Percentiles rank a stretch among this genome's conserved stretches.
These are phyloP conservation scores for Limnanthes douglasii DNA, from an alignment of 345 rosid genomes.

Conservation along the genomic window DNA sequence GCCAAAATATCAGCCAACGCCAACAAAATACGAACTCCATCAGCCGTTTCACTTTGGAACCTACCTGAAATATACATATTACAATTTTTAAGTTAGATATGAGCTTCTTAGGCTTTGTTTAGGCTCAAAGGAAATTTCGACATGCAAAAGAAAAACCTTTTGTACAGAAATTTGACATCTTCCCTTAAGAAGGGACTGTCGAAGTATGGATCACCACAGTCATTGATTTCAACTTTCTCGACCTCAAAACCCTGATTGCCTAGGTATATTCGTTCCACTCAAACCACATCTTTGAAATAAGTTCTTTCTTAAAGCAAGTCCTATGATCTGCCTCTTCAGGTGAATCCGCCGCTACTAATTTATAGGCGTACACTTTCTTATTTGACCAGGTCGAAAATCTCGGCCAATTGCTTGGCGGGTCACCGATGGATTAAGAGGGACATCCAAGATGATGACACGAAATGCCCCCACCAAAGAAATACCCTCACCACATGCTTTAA, in stretches of 20 bases:
- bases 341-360: slow-evolving; percentile 68
- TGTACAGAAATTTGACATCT: slow-evolving; percentile 50
- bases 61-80: no score
- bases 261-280: slow-evolving; percentile 80
- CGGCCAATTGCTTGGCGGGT: slow-evolving; percentile 94
- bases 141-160: no score
- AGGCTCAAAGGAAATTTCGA: no score
- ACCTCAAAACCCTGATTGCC: slow-evolving; percentile 51
- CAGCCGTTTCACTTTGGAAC: no score
- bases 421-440: slow-evolving; percentile 90
- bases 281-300: slow-evolving; percentile 86
- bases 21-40: no score
- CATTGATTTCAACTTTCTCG: slow-evolving; percentile 35
- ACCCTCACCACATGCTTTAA: slow-evolving; percentile 94
- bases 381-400: slow-evolving; percentile 86
- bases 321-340: slow-evolving; percentile 76
- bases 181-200: slow-evolving; percentile 41
- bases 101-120: no score
- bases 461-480: slow-evolving; percentile 95
- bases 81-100: no score
- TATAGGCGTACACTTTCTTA: slow-evolving; percentile 68
- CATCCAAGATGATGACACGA: slow-evolving; percentile 69
- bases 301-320: slow-evolving; percentile 76
- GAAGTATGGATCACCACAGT: slow-evolving; percentile 46
- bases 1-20: no score